These are phyloP conservation scores for Elongisporangium prolatum DNA, from an alignment of 352 stramenopile species.

Conservation along the genomic window DNA sequence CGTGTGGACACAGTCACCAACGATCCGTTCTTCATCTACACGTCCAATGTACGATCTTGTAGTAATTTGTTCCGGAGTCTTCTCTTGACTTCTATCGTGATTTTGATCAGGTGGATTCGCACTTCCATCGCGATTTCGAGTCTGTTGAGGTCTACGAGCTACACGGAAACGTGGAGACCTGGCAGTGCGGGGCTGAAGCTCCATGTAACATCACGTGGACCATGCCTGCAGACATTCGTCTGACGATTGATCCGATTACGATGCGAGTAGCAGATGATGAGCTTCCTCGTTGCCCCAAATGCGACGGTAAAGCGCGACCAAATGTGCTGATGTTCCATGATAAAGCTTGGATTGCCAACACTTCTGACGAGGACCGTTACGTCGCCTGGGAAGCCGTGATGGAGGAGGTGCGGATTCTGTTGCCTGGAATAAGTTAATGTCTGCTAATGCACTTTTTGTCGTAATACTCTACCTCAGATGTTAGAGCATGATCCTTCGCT, in stretches of 20 bases:
- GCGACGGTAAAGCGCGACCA: constrained; percentile 58
- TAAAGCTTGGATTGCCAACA: constrained; percentile 77
- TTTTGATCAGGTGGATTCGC: constrained; percentile 86
- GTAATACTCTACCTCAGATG: constrained; percentile 31
- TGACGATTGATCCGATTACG: constrained; percentile 53
- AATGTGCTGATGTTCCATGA: constrained; percentile 93
- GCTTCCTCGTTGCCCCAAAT: constrained; percentile 43
- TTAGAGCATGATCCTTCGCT: constrained; percentile 52
- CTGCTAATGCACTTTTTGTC: not conserved
- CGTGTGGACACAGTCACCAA: constrained; percentile 25
- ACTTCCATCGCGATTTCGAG: constrained; percentile 79
- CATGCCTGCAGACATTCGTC: constrained; percentile 44
- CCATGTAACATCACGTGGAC: constrained; percentile 53
- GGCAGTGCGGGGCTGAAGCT: constrained; percentile 43
- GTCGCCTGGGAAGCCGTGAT: constrained; percentile 75
- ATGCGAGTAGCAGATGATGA: constrained; percentile 49
- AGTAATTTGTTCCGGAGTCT: too few species aligned
- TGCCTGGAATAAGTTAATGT: not conserved
- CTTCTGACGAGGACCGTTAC: constrained; percentile 58
- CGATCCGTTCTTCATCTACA: constrained; percentile 90
- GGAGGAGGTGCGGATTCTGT: constrained; percentile 37
- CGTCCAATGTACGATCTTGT: constrained; percentile 75
- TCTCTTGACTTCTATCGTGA: too few species aligned
- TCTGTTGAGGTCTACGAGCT: constrained; percentile 82
- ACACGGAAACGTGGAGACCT: constrained; percentile 83